Percentiles rank a stretch among this genome's conserved stretches.
Evolutionary conservation across 768 basidiomycete species (phyloP).

Genomic region (Macrocybe gigantea): DNA sequence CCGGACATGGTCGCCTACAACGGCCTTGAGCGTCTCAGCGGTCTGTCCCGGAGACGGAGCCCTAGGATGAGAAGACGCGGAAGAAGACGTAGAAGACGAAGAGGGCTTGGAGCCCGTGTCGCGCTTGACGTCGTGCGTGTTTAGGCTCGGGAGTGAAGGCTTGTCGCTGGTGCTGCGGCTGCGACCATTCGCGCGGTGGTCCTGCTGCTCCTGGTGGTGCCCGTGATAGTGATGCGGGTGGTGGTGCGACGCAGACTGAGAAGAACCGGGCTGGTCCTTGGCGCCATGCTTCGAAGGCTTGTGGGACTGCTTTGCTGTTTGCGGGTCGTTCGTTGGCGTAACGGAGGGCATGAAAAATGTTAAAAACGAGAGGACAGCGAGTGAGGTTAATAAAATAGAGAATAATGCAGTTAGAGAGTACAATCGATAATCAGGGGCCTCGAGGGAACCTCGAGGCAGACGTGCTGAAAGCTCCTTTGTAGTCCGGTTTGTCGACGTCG

Average conservation of each 20-base stretch:
- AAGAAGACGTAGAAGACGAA: slow-evolving; percentile 1
- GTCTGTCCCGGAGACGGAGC: slow-evolving; percentile 9
- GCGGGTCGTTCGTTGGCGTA: slow-evolving; percentile 11
- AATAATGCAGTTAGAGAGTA: slow-evolving; percentile 1
- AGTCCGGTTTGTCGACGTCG: slow-evolving; percentile 12
- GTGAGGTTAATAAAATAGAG: slow-evolving; percentile 2
- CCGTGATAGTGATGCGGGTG: background rate
- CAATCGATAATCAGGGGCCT: slow-evolving; percentile 14
- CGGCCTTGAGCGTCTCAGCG: slow-evolving; percentile 23
- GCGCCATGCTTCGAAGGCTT: slow-evolving; percentile 4
- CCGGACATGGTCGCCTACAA: slow-evolving; percentile 32
- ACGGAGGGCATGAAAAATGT: slow-evolving; percentile 13
- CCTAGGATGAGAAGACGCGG: slow-evolving; percentile 5
- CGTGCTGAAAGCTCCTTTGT: slow-evolving; percentile 4
- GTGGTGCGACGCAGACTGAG: background rate
- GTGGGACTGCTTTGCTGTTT: slow-evolving; percentile 10
- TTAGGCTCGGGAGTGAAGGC: slow-evolving; percentile 5
- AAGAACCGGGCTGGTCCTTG: too few relatives aligned
- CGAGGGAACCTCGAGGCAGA: slow-evolving; percentile 18
- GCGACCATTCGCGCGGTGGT: background rate
- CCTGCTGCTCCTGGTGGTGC: background rate
- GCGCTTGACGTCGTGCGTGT: slow-evolving; percentile 4
- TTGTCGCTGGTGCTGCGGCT: slow-evolving; percentile 9
- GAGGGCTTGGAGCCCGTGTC: slow-evolving; percentile 1
- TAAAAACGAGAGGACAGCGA: slow-evolving; percentile 1